phyloP scores from a whole-genome alignment of 2,329 filamentous ascomycete genomes.

The Aspergillus latus region DNA sequence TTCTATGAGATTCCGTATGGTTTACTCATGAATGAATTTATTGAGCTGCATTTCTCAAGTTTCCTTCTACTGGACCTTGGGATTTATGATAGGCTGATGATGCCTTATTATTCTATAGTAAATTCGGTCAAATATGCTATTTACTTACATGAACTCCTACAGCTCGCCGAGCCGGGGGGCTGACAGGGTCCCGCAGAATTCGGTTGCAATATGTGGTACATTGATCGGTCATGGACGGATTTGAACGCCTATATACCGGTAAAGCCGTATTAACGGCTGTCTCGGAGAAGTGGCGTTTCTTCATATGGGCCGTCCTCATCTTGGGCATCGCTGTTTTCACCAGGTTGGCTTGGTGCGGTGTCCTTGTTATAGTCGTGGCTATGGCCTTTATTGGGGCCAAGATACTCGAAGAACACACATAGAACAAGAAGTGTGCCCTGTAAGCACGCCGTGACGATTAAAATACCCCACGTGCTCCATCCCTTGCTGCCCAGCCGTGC shows the following conservation, averaged over 20 bases:
- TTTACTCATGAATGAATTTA: conserved; percentile 4
- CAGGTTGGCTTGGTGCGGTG: conserved; percentile 10
- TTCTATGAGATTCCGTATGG: background rate
- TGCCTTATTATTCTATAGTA: background rate
- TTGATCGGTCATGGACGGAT: no score
- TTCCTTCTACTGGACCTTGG: background rate
- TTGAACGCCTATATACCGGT: no score
- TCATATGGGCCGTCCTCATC: conserved; percentile 29
- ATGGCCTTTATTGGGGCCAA: conserved; percentile 48
- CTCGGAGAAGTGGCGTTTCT: conserved; percentile 36
- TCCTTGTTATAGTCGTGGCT: conserved; percentile 25
- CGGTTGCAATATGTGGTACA: no score
- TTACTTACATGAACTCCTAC: no score
- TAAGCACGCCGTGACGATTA: conserved; percentile 78
- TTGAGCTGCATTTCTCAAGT: background rate
- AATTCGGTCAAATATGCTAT: background rate
- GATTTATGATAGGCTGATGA: background rate
- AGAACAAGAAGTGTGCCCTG: conserved; percentile 79
- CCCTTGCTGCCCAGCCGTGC: conserved; percentile 74
- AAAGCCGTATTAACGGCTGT: conserved; percentile 20
- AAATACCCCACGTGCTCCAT: conserved; percentile 96
- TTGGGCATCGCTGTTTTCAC: conserved; percentile 13
- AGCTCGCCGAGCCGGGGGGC: no score
- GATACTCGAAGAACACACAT: conserved; percentile 69
- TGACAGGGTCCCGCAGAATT: no score